Evolutionary conservation across 2,329 filamentous ascomycete species (phyloP).

Genomic region (Emericellopsis cladophorae): DNA sequence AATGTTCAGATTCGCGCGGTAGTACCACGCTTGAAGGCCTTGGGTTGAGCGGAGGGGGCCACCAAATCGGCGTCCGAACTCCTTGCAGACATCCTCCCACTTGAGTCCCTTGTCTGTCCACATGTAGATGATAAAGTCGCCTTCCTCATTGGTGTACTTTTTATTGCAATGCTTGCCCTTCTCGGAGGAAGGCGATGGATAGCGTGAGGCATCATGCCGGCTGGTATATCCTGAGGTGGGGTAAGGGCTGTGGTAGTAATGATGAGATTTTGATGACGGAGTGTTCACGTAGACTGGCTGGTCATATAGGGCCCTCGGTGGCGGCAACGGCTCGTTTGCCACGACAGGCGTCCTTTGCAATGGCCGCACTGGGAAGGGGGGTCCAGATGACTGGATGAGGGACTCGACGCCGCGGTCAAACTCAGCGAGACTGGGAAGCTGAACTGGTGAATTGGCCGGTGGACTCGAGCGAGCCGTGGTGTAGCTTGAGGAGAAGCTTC

Average conservation of each 20-base stretch:
- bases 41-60: slow-evolving; percentile 24
- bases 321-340: too few relatives aligned
- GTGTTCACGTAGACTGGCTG: too few relatives aligned
- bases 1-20: slow-evolving; percentile 28
- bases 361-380: neutral
- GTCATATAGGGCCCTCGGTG: too few relatives aligned
- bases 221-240: too few relatives aligned
- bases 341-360: too few relatives aligned
- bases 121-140: slow-evolving; percentile 30
- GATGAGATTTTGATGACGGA: too few relatives aligned
- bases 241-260: too few relatives aligned
- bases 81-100: slow-evolving; percentile 25
- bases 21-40: slow-evolving; percentile 29
- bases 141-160: slow-evolving; percentile 29
- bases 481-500: too few relatives aligned
- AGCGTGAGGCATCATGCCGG: too few relatives aligned
- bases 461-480: neutral
- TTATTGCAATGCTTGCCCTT: slow-evolving; percentile 27
- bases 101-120: slow-evolving; percentile 29
- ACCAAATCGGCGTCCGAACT: slow-evolving; percentile 24
- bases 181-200: slow-evolving; percentile 2
- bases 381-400: slow-evolving; percentile 6
- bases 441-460: slow-evolving; percentile 8
- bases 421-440: slow-evolving; percentile 21
- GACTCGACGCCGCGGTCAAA: slow-evolving; percentile 25